Base-by-base conservation (phyloP, 106 monocot genomes). In the Iris macrosiphon region DNA sequence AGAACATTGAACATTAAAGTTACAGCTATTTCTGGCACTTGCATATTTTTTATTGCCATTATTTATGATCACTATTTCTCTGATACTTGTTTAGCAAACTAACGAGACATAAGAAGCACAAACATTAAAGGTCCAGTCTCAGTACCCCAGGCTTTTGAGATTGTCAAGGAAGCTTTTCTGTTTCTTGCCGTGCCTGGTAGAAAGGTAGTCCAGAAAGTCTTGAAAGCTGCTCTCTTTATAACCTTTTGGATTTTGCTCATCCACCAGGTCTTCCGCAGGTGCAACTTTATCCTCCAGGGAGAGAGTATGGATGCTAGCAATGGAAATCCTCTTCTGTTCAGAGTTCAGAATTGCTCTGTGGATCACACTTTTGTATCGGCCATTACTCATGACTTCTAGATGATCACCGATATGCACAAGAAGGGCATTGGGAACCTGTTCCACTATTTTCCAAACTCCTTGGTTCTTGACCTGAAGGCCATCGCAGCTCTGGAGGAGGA, bases 341-440 rank as follows among this genome's bases (percentile, higher is more conserved):
- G n/a, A n/a, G n/a, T n/a, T n/a, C 10, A 79, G 44, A 10, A 76
- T 40, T 12, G 60, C 88, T 45, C 69, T 59, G 68, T 88, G 88
- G 35, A 79, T 40, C 2, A 70, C 49, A 7, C 67, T 73, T 34
- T 59, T 75, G 62, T 75, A 79, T 33, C 28, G 54, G 1, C 82
- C 82, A 50, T 88, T 88, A 72, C 88, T 88, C 34, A 79, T 44
- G 15, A 82, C 75, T 59, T 82, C 82, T 1, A 88, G 39, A 28
- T 79, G 32, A 45, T 88, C 75, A 22, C 88, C 88, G 7, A 88
- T 43, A 11, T 82, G 88, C 15, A 88, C 82, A 23, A 75, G 72
- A 9, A 88, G 49, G 4, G 64, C 28, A 0, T 57, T 69, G 5
- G 61, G 62, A 11, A 28, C 10, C 21, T 55, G 46, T 1, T 60